Percentiles rank a stretch among this genome's conserved stretches.
Evolutionary conservation across 2,329 filamentous ascomycete species (phyloP).

Genomic region (Penicillium janthinellum): DNA sequence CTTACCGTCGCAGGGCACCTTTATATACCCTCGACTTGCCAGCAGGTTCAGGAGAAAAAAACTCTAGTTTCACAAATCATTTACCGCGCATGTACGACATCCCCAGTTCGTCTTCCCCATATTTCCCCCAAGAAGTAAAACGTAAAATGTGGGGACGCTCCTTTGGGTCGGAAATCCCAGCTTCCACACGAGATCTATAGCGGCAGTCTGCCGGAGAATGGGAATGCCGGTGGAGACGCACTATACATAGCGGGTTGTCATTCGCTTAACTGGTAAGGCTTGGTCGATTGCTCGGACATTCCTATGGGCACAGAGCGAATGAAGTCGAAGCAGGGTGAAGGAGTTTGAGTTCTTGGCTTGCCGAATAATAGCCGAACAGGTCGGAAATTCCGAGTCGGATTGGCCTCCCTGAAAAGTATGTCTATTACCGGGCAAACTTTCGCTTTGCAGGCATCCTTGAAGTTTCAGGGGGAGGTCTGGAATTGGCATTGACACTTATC

Average conservation of each 20-base stretch:
- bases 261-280: background rate
- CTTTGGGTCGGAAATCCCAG: background rate
- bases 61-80: background rate
- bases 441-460: background rate
- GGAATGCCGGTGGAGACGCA: background rate
- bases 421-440: background rate
- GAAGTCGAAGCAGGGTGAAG: background rate
- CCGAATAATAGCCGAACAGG: background rate
- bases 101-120: background rate
- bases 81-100: background rate
- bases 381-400: background rate
- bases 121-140: background rate
- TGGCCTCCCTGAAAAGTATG: no score
- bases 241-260: background rate
- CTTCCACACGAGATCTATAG: background rate
- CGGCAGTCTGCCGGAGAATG: background rate
- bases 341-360: background rate
- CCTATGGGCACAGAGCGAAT: background rate
- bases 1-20: background rate
- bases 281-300: background rate
- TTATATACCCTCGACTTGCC: background rate
- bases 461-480: background rate
- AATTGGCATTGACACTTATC: background rate
- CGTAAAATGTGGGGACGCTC: background rate
- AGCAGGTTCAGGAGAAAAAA: background rate